Base-by-base conservation (phyloP, 192 early-diverging fungal genomes). In the Diversispora epigaea region DNA sequence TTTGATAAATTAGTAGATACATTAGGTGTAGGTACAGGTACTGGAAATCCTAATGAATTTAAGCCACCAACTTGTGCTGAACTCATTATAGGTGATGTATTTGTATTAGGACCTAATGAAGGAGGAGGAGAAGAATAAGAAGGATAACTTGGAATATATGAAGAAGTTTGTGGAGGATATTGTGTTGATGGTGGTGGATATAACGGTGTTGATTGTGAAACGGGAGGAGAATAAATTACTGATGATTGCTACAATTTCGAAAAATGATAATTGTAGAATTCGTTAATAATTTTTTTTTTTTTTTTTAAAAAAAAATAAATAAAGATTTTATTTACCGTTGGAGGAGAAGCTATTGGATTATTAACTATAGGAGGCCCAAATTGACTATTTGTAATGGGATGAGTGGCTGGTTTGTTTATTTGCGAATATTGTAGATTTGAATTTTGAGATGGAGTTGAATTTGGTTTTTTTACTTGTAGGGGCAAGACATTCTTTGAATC, bases 21-120 rank as follows among this genome's bases (percentile, higher is more conserved):
- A 68, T 14, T 4, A 57, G 47, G 68, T 3, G 68, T 52, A 11
- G 68, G 50, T 49, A 71, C 11, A 9, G 68, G 68, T 52, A 71
- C 0, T 12, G 68, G 68, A 44, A 71, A 71, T 25, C 25, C 25
- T 32, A 32, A 32, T 2, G 68, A 54, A 11, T 56, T 6, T 41
- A 22, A 22, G 44, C 45, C 17, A 39, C 47, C 52, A 39, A 7
- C 15, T 8, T 52, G n/a, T 40, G 41, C 17, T 15, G 22, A 17
- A 70, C 25, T 32, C 0, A n/a, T 21, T 25, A 47, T 11, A 19
- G 68, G 6, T 8, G 44, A 21, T 12, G 19, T 4, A 12, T 15
- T 8, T 52, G 46, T 22, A 22, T 69, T 4, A 52, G 4, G n/a
- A n/a, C n/a, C n/a, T n/a, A n/a, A n/a, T n/a, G n/a, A n/a, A n/a